Base-by-base conservation (phyloP, 495 filamentous ascomycete species). In the Aspergillus heteromorphus region DNA sequence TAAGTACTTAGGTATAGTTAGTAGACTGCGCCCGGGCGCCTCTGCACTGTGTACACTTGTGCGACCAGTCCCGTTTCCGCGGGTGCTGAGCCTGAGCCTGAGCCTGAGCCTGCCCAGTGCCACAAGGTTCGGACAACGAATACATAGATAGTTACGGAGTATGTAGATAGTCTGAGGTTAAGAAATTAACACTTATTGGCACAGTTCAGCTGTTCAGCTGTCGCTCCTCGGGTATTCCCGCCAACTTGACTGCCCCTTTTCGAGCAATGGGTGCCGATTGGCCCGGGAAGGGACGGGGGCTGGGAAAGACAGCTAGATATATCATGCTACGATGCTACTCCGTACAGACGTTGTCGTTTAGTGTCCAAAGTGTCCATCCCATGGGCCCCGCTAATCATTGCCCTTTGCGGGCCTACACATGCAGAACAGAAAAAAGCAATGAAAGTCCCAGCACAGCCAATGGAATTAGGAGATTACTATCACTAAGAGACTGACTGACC, bases 21-120 rank as follows among this genome's bases (percentile, higher is more conserved):
- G 27, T 13, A 29, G 3, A 29, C 23, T n/a, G n/a, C 21, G 6
- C 23, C 23, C 3, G 17, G 20, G 49, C 20, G 34, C 25, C 29
- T 51, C n/a, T 23, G 49, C 49, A n/a, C n/a, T n/a, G n/a, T n/a
- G n/a, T 41, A 23, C 49, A 45, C 13, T n/a, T n/a, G 19, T 47
- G 43, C 43, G 17, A 17, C 40, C 27, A 42, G 17, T 53, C 50
- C 7, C 27, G 40, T 23, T 23, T 47, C 21, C 27, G 27, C 29
- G 25, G 6, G 11, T 29, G 23, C 25, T 16, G 40, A n/a, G n/a
- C n/a, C n/a, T n/a, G n/a, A n/a, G n/a, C n/a, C n/a, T n/a, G n/a
- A n/a, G n/a, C n/a, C n/a, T n/a, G n/a, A n/a, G n/a, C n/a, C n/a
- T n/a, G n/a, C n/a, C n/a, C n/a, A n/a, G n/a, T n/a, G n/a, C n/a